Evolutionary conservation across 78 protist species (phyloP).

Genomic region (Chrysochromulina parva): DNA sequence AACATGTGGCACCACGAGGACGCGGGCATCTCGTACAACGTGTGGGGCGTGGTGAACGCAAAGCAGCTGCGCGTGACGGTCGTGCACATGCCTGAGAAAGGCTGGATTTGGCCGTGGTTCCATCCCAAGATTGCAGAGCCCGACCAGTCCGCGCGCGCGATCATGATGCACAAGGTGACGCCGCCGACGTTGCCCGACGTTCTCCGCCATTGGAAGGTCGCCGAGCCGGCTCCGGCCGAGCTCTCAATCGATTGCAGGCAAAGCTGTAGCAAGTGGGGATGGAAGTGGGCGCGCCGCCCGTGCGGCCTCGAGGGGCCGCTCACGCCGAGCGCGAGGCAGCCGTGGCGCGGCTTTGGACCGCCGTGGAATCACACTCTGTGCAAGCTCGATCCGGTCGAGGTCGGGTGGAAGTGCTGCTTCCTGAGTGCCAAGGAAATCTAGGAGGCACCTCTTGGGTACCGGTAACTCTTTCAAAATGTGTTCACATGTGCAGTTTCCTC

Average conservation of each 20-base stretch:
- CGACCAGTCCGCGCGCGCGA: background rate
- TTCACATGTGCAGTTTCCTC: no score
- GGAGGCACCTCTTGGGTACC: no score
- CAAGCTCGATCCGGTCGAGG: background rate
- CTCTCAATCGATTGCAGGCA: background rate
- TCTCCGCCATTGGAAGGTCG: background rate
- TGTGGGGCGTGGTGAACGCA: background rate
- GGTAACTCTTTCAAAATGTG: no score
- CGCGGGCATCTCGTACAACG: background rate
- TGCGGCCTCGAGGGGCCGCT: background rate
- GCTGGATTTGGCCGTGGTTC: background rate
- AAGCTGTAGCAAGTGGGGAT: background rate
- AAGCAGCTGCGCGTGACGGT: background rate
- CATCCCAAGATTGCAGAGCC: background rate
- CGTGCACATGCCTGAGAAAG: background rate
- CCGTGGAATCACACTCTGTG: background rate
- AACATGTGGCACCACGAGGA: conserved; percentile 21
- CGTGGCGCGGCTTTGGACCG: background rate
- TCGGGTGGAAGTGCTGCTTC: background rate
- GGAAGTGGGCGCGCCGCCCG: background rate
- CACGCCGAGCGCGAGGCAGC: background rate
- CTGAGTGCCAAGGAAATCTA: background rate
- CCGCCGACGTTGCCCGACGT: background rate
- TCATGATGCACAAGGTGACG: background rate
- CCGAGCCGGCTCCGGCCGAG: background rate